Evolutionary conservation across 176 grass and related monocot species (phyloP).

Genomic region (Oryza punctata): DNA sequence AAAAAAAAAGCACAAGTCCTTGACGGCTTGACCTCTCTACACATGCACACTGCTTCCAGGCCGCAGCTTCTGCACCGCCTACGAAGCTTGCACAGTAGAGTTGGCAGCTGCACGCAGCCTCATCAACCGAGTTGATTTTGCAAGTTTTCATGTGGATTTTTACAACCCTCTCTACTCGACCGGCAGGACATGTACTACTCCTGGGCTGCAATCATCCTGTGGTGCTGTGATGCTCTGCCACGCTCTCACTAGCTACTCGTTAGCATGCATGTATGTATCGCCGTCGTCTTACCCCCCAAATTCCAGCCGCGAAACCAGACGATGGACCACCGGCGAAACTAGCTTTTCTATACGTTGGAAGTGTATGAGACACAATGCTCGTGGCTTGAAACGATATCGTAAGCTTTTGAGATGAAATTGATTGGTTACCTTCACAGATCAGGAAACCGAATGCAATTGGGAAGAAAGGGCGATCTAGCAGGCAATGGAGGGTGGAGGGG

Average conservation of each 20-base stretch:
- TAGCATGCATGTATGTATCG: neutral
- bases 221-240: neutral
- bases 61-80: neutral
- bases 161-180: neutral
- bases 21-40: conserved; percentile 17
- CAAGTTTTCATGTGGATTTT: neutral
- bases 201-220: neutral
- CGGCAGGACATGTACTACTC: neutral
- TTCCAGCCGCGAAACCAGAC: neutral
- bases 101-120: neutral
- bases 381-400: neutral
- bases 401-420: neutral
- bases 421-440: neutral
- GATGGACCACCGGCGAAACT: conserved; percentile 9
- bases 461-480: neutral
- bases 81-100: conserved; percentile 4
- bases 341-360: neutral
- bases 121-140: neutral
- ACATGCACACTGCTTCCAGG: neutral
- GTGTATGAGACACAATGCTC: neutral
- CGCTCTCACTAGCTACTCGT: neutral
- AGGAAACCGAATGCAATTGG: neutral
- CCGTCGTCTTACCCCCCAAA: neutral
- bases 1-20: conserved; percentile 19
- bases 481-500: neutral